Percentiles rank a stretch among this genome's conserved stretches.
phyloP scores from a whole-genome alignment of 2,329 filamentous ascomycete genomes.

The Aspergillus novoparasiticus region DNA sequence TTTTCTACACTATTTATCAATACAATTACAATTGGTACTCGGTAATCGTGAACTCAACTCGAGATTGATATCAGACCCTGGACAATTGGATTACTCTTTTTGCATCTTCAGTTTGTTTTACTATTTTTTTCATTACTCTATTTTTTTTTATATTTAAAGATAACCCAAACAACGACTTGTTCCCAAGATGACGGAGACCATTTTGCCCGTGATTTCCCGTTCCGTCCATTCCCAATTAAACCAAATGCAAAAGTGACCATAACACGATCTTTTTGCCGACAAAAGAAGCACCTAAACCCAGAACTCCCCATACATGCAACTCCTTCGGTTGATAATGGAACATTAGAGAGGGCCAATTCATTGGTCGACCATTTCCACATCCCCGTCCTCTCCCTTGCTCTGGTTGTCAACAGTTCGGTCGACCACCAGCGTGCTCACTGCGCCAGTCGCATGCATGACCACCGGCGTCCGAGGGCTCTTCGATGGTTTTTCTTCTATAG shows the following conservation, averaged over 20 bases:
- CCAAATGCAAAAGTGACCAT: not conserved
- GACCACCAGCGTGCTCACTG: slow-evolving; percentile 57
- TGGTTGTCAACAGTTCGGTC: slow-evolving; percentile 56
- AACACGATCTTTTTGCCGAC: slow-evolving; percentile 4
- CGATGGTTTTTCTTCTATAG: slow-evolving; percentile 23
- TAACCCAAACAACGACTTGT: not conserved
- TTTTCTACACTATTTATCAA: not conserved
- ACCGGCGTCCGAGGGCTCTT: slow-evolving; percentile 38
- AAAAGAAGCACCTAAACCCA: slow-evolving; percentile 13
- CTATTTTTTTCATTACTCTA: not conserved
- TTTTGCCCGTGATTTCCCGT: slow-evolving; percentile 13
- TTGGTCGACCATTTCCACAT: slow-evolving; percentile 62
- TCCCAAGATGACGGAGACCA: slow-evolving; percentile 2
- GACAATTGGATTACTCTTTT: not conserved
- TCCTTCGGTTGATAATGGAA: slow-evolving; percentile 9
- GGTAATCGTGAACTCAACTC: not conserved
- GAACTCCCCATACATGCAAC: slow-evolving; percentile 10
- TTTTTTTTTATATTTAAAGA: not conserved
- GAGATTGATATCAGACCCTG: not conserved
- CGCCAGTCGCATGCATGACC: slow-evolving; percentile 33
- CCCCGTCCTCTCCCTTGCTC: slow-evolving; percentile 45
- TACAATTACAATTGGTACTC: not conserved
- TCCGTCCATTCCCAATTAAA: slow-evolving; percentile 11
- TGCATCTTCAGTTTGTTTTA: not conserved
- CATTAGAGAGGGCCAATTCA: slow-evolving; percentile 4